A percentile compares a stretch with the other conserved stretches of the same genome.
These are phyloP conservation scores for Dictyophora rubrovolvata DNA, from an alignment of 768 basidiomycete species.

Conservation along the genomic window DNA sequence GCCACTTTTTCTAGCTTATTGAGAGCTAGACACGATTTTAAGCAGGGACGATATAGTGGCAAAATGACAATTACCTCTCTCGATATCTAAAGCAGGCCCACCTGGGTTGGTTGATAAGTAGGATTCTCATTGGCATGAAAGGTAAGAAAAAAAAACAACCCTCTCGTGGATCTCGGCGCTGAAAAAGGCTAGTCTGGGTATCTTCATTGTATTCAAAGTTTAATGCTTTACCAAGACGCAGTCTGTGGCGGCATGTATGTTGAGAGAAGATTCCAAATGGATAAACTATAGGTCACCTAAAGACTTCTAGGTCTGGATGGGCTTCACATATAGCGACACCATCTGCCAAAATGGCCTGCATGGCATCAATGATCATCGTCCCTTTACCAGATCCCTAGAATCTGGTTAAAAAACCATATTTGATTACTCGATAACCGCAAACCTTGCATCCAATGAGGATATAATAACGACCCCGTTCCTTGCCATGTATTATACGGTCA, in stretches of 20 bases:
- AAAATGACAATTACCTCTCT: slow-evolving; percentile 43
- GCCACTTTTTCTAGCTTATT: slow-evolving; percentile 85
- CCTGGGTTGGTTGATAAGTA: slow-evolving; percentile 24
- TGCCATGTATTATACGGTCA: slow-evolving; percentile 69
- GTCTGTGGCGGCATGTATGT: slow-evolving; percentile 22
- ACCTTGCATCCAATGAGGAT: slow-evolving; percentile 74
- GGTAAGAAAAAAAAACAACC: slow-evolving; percentile 26
- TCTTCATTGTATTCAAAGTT: slow-evolving; percentile 85
- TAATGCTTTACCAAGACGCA: slow-evolving; percentile 75
- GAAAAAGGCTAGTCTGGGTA: slow-evolving; percentile 71
- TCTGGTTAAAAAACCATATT: slow-evolving; percentile 3
- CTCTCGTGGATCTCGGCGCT: slow-evolving; percentile 74
- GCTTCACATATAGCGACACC: slow-evolving; percentile 72
- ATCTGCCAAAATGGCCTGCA: slow-evolving; percentile 61
- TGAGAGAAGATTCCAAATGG: background rate
- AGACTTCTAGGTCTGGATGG: slow-evolving; percentile 80
- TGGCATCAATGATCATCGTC: slow-evolving; percentile 75
- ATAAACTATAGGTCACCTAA: slow-evolving; percentile 28
- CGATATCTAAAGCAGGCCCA: slow-evolving; percentile 72
- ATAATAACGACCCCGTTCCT: slow-evolving; percentile 64
- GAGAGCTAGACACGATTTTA: slow-evolving; percentile 34
- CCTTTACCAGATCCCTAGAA: slow-evolving; percentile 69
- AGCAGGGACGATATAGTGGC: background rate
- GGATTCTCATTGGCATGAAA: background rate
- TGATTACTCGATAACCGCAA: slow-evolving; percentile 4